phyloP scores from a whole-genome alignment of 441 rosid genomes.

The Erodium trifolium region DNA sequence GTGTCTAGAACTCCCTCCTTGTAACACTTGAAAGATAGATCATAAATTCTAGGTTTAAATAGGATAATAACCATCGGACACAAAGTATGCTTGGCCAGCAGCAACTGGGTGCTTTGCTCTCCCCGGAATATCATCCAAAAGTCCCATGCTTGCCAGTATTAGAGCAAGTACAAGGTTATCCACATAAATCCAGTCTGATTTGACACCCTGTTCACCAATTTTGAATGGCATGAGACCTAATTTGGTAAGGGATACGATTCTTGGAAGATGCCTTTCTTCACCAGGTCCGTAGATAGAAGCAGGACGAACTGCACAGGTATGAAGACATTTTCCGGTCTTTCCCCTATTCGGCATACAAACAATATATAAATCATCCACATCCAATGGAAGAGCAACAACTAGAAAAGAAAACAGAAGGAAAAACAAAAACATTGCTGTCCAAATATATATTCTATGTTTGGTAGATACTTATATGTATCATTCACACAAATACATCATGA shows the following conservation, averaged over 20 bases:
- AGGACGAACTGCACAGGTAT: slow-evolving; percentile 81
- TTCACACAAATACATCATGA: background rate
- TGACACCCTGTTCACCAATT: slow-evolving; percentile 60
- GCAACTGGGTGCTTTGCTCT: slow-evolving; percentile 58
- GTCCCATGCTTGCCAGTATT: slow-evolving; percentile 84
- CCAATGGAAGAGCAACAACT: background rate
- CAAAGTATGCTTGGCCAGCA: slow-evolving; percentile 88
- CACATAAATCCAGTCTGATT: slow-evolving; percentile 78
- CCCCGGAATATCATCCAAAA: slow-evolving; percentile 72
- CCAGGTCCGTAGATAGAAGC: slow-evolving; percentile 96
- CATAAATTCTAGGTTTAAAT: background rate
- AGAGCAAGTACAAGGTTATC: slow-evolving; percentile 85
- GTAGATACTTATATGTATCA: background rate
- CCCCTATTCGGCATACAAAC: slow-evolving; percentile 28
- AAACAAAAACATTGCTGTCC: background rate
- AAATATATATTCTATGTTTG: background rate
- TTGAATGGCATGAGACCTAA: slow-evolving; percentile 59
- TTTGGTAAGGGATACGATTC: slow-evolving; percentile 65
- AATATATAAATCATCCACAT: slow-evolving; percentile 9
- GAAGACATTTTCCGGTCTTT: slow-evolving; percentile 44
- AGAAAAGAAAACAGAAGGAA: background rate
- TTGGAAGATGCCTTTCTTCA: slow-evolving; percentile 87
- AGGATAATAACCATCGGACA: slow-evolving; percentile 57
- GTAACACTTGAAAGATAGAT: too few species aligned
- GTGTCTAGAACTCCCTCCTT: too few species aligned